Conservation (phyloP, 371 early-diverging fungal species). For the Vairimorpha necatrix region DNA sequence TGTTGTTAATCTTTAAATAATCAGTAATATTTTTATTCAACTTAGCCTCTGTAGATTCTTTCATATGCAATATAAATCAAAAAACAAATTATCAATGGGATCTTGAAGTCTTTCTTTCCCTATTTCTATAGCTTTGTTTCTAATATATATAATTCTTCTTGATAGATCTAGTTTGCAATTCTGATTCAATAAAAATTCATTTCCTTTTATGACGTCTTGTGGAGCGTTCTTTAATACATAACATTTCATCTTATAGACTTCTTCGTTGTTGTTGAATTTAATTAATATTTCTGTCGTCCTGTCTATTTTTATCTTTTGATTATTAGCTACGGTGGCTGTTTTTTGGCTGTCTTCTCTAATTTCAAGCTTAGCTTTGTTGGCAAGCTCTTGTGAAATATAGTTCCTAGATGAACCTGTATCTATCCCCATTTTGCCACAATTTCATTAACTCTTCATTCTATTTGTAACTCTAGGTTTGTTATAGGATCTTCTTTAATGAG, state of each 20-base stretch:
- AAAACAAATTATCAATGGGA: neutral
- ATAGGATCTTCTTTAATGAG: neutral
- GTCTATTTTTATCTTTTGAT: neutral
- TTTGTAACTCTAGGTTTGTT: neutral
- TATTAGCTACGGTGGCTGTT: neutral
- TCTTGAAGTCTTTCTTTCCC: too few species aligned
- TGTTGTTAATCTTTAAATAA: neutral
- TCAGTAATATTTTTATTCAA: neutral
- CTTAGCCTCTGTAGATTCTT: neutral
- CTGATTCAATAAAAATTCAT: neutral
- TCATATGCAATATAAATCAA: neutral
- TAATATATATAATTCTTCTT: neutral
- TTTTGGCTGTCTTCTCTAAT: neutral
- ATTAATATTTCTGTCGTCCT: neutral
- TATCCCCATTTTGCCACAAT: neutral
- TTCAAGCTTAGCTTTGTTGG: neutral
- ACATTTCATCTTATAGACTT: neutral
- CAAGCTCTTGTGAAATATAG: neutral
- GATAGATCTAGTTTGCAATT: neutral
- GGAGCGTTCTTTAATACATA: neutral
- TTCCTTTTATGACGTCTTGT: neutral
- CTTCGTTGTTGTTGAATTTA: neutral
- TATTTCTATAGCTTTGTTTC: neutral
- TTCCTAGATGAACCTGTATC: neutral
- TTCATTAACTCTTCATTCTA: neutral